Base-by-base conservation (phyloP, 306 rosid species). In the Carpinus viminea region DNA sequence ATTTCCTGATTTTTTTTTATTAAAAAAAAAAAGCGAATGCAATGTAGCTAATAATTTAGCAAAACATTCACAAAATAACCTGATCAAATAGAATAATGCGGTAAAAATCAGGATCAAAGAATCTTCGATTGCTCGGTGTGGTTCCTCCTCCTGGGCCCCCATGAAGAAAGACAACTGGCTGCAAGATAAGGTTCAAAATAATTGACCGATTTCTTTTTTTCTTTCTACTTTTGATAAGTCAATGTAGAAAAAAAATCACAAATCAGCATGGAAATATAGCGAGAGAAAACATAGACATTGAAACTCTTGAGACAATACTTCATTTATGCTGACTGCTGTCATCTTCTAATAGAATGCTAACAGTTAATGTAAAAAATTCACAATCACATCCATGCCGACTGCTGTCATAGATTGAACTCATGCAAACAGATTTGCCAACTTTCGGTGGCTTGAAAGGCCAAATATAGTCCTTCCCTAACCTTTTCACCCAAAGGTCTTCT, bases 91-190 rank as follows among this genome's bases (percentile, higher is more conserved):
- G 82, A 78, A 95, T 80, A 82, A 92, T 91, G 69, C 92, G 81
- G 77, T 87, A 90, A 76, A 92, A 95, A 1, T 88, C 91, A 15
- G 98, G 98, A 85, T 95, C 97, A 75, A 95, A 92, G 80, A 95
- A 86, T 82, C 73, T 87, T 69, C 97, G 70, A 78, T 92, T 95
- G 70, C 84, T 89, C 0, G 98, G 93, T n/a, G 93, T 61, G 72
- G 98, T 95, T 78, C 98, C 97, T 61, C 97, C 98, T 83, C 98
- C 98, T 18, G 98, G 98, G 53, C 98, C 98, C 52, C 98, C 98
- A 75, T 95, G 98, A 80, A 95, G 86, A 87, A 92, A 92, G 57
- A 92, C 77, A 78, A 92, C 96, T 7, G 98, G 95, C 98, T 91
- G 91, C 82, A 86, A 81, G 54, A 78, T 72, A 81, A 85, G 47